phyloP scores from a whole-genome alignment of 192 early-diverging fungal genomes.

The Geranomyces variabilis region DNA sequence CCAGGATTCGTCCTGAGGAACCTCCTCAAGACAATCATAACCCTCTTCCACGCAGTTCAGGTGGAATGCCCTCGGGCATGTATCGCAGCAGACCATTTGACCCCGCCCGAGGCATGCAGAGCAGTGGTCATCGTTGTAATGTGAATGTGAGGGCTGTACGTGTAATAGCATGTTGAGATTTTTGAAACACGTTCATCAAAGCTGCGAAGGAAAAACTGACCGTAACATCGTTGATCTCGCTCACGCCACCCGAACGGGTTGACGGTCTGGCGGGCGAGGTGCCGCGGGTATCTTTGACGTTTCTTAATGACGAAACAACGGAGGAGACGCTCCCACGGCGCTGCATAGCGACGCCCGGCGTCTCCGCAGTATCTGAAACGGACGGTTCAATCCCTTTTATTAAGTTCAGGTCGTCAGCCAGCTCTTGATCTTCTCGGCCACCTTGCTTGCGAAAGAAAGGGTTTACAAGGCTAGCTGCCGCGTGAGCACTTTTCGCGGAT shows the following conservation, averaged over 20 bases:
- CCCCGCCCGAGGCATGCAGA: slow-evolving; percentile 56
- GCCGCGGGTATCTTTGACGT: slow-evolving; percentile 27
- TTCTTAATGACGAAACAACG: background rate
- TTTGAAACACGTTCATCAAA: background rate
- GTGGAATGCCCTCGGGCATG: slow-evolving; percentile 59
- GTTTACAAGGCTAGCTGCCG: slow-evolving; percentile 2
- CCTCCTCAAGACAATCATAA: slow-evolving; percentile 31
- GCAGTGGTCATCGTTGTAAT: slow-evolving; percentile 53
- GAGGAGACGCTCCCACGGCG: background rate
- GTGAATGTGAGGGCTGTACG: too few relatives aligned
- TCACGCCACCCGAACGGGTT: slow-evolving; percentile 2
- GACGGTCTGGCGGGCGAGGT: slow-evolving; percentile 24
- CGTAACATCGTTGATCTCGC: slow-evolving; percentile 19
- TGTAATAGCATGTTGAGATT: background rate
- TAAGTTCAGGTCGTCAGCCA: background rate
- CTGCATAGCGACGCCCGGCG: background rate
- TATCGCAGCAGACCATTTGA: slow-evolving; percentile 56
- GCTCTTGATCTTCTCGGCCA: slow-evolving; percentile 1
- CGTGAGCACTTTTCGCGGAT: background rate
- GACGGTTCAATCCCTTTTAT: background rate
- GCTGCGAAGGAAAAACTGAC: background rate
- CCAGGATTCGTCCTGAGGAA: slow-evolving; percentile 44
- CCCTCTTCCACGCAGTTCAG: slow-evolving; percentile 54
- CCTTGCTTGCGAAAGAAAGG: slow-evolving; percentile 3
- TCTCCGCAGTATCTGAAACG: background rate